Percentiles rank a stretch among this genome's conserved stretches.
Conservation (phyloP, 1,284 basidiomycete genomes). For the Heterobasidion annosum region DNA sequence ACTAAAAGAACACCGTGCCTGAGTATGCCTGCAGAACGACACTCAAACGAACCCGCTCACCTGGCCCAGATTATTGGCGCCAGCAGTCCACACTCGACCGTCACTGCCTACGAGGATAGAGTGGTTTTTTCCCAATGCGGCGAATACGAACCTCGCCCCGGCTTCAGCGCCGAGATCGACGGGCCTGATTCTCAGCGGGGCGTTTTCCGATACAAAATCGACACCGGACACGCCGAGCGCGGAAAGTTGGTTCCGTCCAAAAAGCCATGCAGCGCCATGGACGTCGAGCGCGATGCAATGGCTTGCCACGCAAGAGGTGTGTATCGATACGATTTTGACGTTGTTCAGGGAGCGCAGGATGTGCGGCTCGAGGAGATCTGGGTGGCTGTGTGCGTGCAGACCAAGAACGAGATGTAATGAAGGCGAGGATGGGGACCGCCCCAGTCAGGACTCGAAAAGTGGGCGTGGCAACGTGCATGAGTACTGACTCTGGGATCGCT, state of each 20-base stretch:
- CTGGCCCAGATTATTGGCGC: constrained; percentile 80
- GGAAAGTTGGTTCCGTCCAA: constrained; percentile 69
- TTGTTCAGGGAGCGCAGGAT: constrained; percentile 85
- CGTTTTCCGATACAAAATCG: constrained; percentile 63
- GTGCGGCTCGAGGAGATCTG: constrained; percentile 80
- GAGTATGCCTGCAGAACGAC: background rate
- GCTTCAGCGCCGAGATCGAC: constrained; percentile 50
- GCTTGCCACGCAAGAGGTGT: constrained; percentile 66
- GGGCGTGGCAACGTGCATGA: background rate
- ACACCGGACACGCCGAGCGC: constrained; percentile 46
- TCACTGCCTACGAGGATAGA: constrained; percentile 76
- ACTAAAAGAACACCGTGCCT: constrained; percentile 30
- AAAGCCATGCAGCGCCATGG: constrained; percentile 76
- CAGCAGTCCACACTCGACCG: constrained; percentile 80
- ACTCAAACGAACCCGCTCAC: constrained; percentile 25
- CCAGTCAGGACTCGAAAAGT: background rate
- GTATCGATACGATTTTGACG: constrained; percentile 62
- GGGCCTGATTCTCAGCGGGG: constrained; percentile 55
- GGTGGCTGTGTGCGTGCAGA: constrained; percentile 23
- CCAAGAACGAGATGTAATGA: background rate
- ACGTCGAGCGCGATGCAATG: constrained; percentile 71
- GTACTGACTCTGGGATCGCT: constrained; percentile 23
- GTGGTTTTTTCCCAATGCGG: constrained; percentile 78
- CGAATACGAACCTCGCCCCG: constrained; percentile 66
- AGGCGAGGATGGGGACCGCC: constrained; percentile 3